Base-by-base conservation (phyloP, 441 rosid species). In the Viola pubescens region DNA sequence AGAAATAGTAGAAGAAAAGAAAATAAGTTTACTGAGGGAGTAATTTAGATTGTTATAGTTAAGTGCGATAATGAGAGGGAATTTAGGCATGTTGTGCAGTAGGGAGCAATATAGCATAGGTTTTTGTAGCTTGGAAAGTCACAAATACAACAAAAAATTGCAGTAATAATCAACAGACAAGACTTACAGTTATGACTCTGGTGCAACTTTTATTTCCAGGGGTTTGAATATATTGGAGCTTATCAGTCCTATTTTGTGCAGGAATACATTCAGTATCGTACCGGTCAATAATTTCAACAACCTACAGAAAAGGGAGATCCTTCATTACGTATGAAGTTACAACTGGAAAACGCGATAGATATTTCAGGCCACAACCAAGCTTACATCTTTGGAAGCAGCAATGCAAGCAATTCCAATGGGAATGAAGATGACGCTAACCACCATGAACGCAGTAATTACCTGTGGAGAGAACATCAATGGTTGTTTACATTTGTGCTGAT, bases 341-440 rank as follows among this genome's bases (percentile, higher is more conserved):
- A 57, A 56, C 13, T 10, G 13, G 8, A 67, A 57, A 38, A 26
- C 7, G 5, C 14, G 34, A 26, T 14, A 40, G 56, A 47, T 46
- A 62, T 43, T 26, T 7, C 54, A 34, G 34, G 19, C 3, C 8
- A 13, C 41, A 5, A 26, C 9, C 37, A 47, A 53, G 70, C 87
- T 71, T 77, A 87, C 97, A 79, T 88, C 88, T 48, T 69, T 85
- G 48, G 97, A 90, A 72, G 96, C 96, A 65, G 81, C 70, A 58
- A 90, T 75, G 52, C 89, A 81, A 72, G 84, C 89, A 68, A 90
- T 82, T 55, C 97, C 97, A 44, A 90, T 83, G 57, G 98, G 98
- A 61, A 89, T 80, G 70, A 92, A 89, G 80, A 89, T 75, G 49
- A 92, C 73, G 78, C 95, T 83, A 62, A 89, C 86, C n/a, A 89